Conservation (phyloP, 1,139 yeast genomes). For the Saccharomyces hybrid region DNA sequence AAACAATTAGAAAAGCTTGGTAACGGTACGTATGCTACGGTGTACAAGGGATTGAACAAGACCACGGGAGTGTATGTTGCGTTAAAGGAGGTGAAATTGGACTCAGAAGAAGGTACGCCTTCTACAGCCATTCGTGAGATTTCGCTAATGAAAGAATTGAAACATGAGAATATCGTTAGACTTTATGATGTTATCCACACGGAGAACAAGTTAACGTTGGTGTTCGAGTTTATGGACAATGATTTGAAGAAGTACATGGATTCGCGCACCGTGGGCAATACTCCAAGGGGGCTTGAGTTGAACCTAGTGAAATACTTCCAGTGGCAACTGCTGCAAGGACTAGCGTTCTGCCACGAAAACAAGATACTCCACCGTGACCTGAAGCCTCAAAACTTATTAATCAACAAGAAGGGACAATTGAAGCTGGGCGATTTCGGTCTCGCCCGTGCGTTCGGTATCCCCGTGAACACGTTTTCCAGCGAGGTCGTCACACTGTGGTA, state of each 20-base stretch:
- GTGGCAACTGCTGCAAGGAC: slow-evolving; percentile 86
- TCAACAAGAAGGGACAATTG: slow-evolving; percentile 80
- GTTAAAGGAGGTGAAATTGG: slow-evolving; percentile 85
- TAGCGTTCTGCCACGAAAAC: slow-evolving; percentile 91
- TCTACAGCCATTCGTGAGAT: slow-evolving; percentile 96
- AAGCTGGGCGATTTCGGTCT: slow-evolving; percentile 96
- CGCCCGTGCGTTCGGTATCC: slow-evolving; percentile 97
- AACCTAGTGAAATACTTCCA: slow-evolving; percentile 84
- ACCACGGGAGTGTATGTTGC: slow-evolving; percentile 92
- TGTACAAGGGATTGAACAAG: slow-evolving; percentile 88
- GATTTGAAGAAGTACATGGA: slow-evolving; percentile 95
- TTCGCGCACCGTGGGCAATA: slow-evolving; percentile 33
- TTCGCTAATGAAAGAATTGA: slow-evolving; percentile 91
- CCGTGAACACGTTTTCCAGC: slow-evolving; percentile 92
- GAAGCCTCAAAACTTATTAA: slow-evolving; percentile 89
- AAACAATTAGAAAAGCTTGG: slow-evolving; percentile 76
- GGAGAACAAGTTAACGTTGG: slow-evolving; percentile 87
- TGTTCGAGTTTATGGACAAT: slow-evolving; percentile 89
- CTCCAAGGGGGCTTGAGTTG: slow-evolving; percentile 39
- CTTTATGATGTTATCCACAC: slow-evolving; percentile 94
- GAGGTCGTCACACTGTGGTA: slow-evolving; percentile 98
- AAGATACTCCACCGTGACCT: slow-evolving; percentile 90
- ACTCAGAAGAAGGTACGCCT: slow-evolving; percentile 96
- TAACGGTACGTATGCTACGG: slow-evolving; percentile 98
- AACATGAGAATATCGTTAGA: slow-evolving; percentile 89